These are phyloP conservation scores for Herpotrichia juniperi DNA, from an alignment of 2,329 filamentous ascomycete genomes.

Conservation along the genomic window DNA sequence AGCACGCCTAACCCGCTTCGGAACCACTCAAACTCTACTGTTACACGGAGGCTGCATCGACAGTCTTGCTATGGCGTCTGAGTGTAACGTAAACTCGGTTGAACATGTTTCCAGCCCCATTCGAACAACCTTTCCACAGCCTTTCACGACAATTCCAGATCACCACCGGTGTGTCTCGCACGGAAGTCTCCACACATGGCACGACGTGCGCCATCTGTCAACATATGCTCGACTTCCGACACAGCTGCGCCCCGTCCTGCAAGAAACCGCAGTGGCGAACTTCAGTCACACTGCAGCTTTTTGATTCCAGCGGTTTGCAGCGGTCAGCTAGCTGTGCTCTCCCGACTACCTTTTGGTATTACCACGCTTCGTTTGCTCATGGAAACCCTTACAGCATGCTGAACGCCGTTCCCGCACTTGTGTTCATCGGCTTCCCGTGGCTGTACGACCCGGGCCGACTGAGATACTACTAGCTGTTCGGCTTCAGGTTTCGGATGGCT, in stretches of 20 bases:
- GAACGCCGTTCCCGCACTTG: constrained; percentile 9
- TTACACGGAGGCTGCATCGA: constrained; percentile 12
- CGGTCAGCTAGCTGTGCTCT: neutral
- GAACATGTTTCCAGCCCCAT: constrained; percentile 3
- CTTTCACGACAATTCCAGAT: constrained; percentile 22
- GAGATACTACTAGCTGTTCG: constrained; percentile 6
- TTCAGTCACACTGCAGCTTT: neutral
- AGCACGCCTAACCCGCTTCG: constrained; percentile 18
- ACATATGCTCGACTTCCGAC: constrained; percentile 20
- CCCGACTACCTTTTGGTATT: constrained; percentile 2
- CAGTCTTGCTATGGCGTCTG: constrained; percentile 16
- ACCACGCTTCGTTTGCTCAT: constrained; percentile 6
- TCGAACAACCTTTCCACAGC: constrained; percentile 24
- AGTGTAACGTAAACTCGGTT: constrained; percentile 17
- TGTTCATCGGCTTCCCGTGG: constrained; percentile 11
- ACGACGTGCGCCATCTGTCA: constrained; percentile 32
- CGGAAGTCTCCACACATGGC: constrained; percentile 31
- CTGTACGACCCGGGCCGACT: constrained; percentile 7
- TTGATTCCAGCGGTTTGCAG: constrained; percentile 1
- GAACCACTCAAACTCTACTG: constrained; percentile 7
- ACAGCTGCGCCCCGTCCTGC: neutral
- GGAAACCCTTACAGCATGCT: constrained; percentile 8
- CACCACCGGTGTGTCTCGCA: constrained; percentile 7
- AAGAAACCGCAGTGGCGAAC: neutral
- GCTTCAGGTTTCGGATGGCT: constrained; percentile 1